Conservation (phyloP, 23 red algal species). For the Pyropia yezoensis region DNA sequence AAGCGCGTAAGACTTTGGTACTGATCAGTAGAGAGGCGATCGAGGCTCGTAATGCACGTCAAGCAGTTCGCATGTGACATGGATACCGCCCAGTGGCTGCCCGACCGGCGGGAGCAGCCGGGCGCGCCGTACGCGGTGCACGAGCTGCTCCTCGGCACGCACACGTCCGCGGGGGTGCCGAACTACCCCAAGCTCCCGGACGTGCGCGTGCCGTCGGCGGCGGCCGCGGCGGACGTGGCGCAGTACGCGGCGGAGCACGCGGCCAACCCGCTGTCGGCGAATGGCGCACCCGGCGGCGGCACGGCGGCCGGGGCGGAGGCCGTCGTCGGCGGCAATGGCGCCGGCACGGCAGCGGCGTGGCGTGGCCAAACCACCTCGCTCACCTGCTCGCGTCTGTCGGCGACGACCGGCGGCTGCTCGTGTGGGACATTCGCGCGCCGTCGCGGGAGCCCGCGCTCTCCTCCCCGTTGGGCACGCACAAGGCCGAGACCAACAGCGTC, state of each 20-base stretch:
- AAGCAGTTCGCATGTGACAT: too few species aligned
- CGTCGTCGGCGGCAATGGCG: conserved; percentile 62
- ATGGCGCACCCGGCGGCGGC: conserved; percentile 62
- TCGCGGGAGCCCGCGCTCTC: conserved; percentile 33
- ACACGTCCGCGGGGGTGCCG: conserved; percentile 89
- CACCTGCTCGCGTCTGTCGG: conserved; percentile 77
- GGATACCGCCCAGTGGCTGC: conserved; percentile 47
- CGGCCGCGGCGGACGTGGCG: conserved; percentile 58
- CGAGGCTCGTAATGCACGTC: too few species aligned
- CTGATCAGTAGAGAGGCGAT: too few species aligned
- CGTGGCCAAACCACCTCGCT: conserved; percentile 53
- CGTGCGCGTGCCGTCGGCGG: conserved; percentile 72
- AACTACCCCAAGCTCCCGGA: conserved; percentile 95
- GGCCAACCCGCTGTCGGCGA: too few species aligned
- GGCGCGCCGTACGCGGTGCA: conserved; percentile 61
- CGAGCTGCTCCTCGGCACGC: conserved; percentile 86
- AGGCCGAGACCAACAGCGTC: conserved; percentile 84
- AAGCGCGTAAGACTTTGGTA: too few species aligned
- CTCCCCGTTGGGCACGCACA: conserved; percentile 71
- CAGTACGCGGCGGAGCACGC: conserved; percentile 24
- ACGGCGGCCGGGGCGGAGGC: conserved; percentile 52
- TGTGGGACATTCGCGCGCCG: conserved; percentile 86
- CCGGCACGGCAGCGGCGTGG: conserved; percentile 58
- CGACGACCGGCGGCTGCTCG: conserved; percentile 72
- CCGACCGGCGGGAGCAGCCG: conserved; percentile 54